A percentile compares a stretch with the other conserved stretches of the same genome.
Evolutionary conservation across 805 yeast genomes (phyloP).

Genomic region (Candida wancherniae): DNA sequence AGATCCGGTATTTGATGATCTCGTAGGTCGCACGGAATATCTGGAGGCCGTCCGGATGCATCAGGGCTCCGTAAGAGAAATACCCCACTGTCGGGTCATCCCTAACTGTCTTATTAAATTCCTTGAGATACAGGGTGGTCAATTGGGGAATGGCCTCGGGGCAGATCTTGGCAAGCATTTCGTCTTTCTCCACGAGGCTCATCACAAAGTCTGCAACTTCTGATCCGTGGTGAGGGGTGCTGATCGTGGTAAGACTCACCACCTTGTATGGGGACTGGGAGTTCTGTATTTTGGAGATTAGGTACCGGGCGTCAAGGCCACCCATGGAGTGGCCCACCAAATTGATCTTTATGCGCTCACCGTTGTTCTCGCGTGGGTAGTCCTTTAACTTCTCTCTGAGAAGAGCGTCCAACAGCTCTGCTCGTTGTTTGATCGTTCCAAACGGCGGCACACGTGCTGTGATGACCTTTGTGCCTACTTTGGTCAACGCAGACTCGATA

Average conservation of each 20-base stretch:
- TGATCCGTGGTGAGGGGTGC: slow-evolving; percentile 88
- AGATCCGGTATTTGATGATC: slow-evolving; percentile 38
- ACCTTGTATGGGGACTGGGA: slow-evolving; percentile 46
- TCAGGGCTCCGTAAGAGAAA: slow-evolving; percentile 79
- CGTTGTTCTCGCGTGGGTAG: slow-evolving; percentile 13
- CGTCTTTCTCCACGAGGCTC: slow-evolving; percentile 23
- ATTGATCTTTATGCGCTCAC: slow-evolving; percentile 51
- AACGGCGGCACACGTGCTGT: slow-evolving; percentile 81
- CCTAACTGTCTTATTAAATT: slow-evolving; percentile 49
- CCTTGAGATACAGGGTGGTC: slow-evolving; percentile 48
- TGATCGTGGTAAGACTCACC: slow-evolving; percentile 72
- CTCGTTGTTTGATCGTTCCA: slow-evolving; percentile 69
- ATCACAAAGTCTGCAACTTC: slow-evolving; percentile 71
- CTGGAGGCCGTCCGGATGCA: slow-evolving; percentile 57
- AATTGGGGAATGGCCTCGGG: slow-evolving; percentile 54
- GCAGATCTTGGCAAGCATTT: slow-evolving; percentile 15
- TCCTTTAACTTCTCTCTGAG: slow-evolving; percentile 32
- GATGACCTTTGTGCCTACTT: slow-evolving; percentile 61
- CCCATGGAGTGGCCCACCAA: slow-evolving; percentile 93
- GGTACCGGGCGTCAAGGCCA: slow-evolving; percentile 77
- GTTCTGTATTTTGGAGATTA: slow-evolving; percentile 51
- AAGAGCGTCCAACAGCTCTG: slow-evolving; percentile 49
- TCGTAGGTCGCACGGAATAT: slow-evolving; percentile 63
- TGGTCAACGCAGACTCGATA: slow-evolving; percentile 54
- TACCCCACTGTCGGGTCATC: slow-evolving; percentile 64